Base-by-base conservation (phyloP, 2,329 filamentous ascomycete genomes). In the Diaporthe amygdali region DNA sequence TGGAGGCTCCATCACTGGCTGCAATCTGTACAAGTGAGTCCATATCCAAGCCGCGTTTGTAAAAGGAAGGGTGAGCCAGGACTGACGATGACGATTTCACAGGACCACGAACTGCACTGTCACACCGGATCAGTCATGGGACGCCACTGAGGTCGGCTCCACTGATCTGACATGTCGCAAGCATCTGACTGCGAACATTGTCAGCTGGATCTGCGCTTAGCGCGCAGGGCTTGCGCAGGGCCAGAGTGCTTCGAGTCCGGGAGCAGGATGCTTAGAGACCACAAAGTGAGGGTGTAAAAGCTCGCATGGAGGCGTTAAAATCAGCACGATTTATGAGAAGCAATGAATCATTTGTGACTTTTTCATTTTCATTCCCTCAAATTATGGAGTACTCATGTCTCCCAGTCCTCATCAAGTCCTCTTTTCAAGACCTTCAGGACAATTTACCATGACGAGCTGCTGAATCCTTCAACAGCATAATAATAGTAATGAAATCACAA, bases 141-240 rank as follows among this genome's bases (percentile, higher is more conserved):
- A 66, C 44, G 69, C 69, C n/a, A 32, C n/a, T 8, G 69, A 71
- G 46, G 39, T 68, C 5, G 69, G 69, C 9, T 34, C 20, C 20
- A 71, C 69, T 8, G 69, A 71, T 30, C 46, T 71, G 41, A 71
- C 69, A 6, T 71, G 69, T 34, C 69, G 69, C 17, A 71, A 71
- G 37, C 69, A 71, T 32, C 64, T 71, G 5, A 51, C 69, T 30
- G 63, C 32, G 1, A 71, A 55, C 22, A 71, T 71, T 20, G 32
- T 67, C 34, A 71, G 69, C 30, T 71, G 69, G 69, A 68, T 63
- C 10, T 71, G 69, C 27, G 32, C 69, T 17, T 71, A 47, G 22
- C 3, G 12, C 20, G 9, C 6, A n/a, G 7, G 25, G 37, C 37
- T 39, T 14, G 37, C 37, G 37, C 15, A n/a, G n/a, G n/a, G n/a